phyloP scores from a whole-genome alignment of 1,284 basidiomycete species.

The Cutaneotrichosporon sp. region DNA sequence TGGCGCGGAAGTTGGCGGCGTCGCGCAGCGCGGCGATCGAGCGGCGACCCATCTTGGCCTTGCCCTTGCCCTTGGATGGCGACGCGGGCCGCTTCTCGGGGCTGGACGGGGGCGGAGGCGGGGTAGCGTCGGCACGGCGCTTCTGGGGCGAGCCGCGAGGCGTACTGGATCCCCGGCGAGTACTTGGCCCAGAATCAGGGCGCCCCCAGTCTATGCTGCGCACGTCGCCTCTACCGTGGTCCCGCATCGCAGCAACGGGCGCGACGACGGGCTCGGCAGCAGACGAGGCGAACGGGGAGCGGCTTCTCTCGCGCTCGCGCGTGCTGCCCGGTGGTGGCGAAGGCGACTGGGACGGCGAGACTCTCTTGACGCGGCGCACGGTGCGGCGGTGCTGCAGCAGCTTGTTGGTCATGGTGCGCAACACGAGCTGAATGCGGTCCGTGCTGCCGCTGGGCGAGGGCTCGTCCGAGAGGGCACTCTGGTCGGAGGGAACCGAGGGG shows the following conservation, averaged over 20 bases:
- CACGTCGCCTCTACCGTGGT: constrained; percentile 8
- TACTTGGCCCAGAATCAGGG: background rate
- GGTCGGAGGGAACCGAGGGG: background rate
- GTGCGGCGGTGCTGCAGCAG: constrained; percentile 53
- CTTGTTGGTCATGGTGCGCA: constrained; percentile 56
- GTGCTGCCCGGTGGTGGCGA: constrained; percentile 10
- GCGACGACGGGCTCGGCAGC: constrained; percentile 9
- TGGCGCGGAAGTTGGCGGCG: background rate
- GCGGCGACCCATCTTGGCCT: background rate
- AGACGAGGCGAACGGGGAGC: constrained; percentile 2
- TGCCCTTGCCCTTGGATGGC: background rate
- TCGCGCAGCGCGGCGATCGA: background rate
- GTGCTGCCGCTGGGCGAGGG: constrained; percentile 25
- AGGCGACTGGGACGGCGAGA: constrained; percentile 15
- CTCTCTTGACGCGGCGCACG: constrained; percentile 37
- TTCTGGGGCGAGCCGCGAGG: background rate
- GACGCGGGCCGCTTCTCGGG: background rate
- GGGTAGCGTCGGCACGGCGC: background rate
- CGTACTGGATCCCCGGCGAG: background rate
- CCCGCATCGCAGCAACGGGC: background rate
- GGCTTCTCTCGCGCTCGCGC: background rate
- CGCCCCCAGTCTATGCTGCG: constrained; percentile 11
- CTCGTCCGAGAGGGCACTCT: background rate
- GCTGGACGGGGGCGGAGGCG: background rate
- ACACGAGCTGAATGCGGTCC: constrained; percentile 53